Evolutionary conservation across 2,329 filamentous ascomycete genomes (phyloP).

Genomic region (Alternaria brassicae): DNA sequence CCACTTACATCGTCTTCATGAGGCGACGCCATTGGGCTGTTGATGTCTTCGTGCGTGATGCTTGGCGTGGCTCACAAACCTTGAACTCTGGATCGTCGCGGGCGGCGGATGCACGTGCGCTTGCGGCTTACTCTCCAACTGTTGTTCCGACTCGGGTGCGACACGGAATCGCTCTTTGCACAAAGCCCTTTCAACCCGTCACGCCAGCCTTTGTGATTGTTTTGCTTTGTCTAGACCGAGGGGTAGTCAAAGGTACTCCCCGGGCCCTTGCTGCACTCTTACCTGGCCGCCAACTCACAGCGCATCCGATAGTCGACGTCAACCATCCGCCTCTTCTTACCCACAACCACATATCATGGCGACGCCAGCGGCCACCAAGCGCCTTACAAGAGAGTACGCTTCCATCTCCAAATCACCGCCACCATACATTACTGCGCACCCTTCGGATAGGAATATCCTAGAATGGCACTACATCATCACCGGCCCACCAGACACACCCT

Average conservation of each 20-base stretch:
- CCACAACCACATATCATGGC: constrained; percentile 41
- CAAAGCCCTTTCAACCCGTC: not conserved
- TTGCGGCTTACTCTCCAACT: constrained; percentile 6
- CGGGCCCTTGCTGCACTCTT: not conserved
- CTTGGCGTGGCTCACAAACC: constrained; percentile 37
- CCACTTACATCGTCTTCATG: constrained; percentile 56
- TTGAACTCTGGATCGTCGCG: constrained; percentile 17
- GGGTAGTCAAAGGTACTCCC: not conserved
- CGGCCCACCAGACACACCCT: constrained; percentile 91
- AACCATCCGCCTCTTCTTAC: not conserved
- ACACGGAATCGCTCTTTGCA: not conserved
- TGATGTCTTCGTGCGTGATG: constrained; percentile 34
- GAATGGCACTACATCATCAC: constrained; percentile 98
- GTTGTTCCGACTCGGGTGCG: not conserved
- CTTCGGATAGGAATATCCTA: constrained; percentile 88
- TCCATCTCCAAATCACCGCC: constrained; percentile 77
- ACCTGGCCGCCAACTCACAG: constrained; percentile 9
- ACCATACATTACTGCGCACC: constrained; percentile 87
- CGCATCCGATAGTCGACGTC: constrained; percentile 5
- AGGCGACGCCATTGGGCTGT: constrained; percentile 52
- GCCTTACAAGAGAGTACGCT: constrained; percentile 69
- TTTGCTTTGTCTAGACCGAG: not conserved
- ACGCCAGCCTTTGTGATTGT: not conserved
- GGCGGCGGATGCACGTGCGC: constrained; percentile 25
- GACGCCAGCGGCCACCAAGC: constrained; percentile 51